Evolutionary conservation across 1,139 yeast genomes (phyloP), one percentile per base, ranked within the genome.

Genomic region (Nakaseomyces uthaithaninus): DNA sequence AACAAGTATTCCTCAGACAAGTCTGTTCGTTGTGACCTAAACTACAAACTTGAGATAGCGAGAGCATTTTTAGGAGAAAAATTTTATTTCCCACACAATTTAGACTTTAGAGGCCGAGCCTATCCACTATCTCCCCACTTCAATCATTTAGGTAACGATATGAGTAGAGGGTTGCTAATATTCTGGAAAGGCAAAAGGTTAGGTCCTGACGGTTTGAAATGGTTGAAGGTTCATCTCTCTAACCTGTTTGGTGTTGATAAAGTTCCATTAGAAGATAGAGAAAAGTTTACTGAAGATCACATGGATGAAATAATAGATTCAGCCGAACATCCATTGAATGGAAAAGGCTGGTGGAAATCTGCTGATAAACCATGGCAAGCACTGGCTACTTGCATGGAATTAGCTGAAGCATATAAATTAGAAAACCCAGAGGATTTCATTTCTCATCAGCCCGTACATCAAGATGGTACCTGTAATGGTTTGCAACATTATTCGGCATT

Each of bases 351-450:
- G 86, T 91, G 98, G 98, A 67, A 66, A 47, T 61, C 67, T 40
- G 96, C 94, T 1, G 96, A 89, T 50, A 82, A 86, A 52, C 97
- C 98, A 33, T 91, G 96, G 94, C 98, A 91, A 63, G 83, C 87
- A 15, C 68, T 91, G 45, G 84, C 95, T 11, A 80, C 87, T 3
- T 85, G 95, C 55, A 73, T 80, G 53, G 98, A 91, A 59, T 63
- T 91, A 42, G 64, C 70, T 26, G 81, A 77, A 42, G 97, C 97
- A 1, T 63, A 74, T 52, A 69, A 77, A 45, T 65, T 79, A 45
- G 75, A 71, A 5, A 85, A 86, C 51, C 97, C 97, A 2, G 72
- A 79, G 4, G 72, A 79, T 48, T 87, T 64, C 55, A 65, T 80
- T 18, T 82, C 94, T 2, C 86, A 83, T 54, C 75, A 86, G 46